Evolutionary conservation across 768 basidiomycete species (phyloP), one percentile per base, ranked within the genome.

Genomic region (Auriscalpium orientale): DNA sequence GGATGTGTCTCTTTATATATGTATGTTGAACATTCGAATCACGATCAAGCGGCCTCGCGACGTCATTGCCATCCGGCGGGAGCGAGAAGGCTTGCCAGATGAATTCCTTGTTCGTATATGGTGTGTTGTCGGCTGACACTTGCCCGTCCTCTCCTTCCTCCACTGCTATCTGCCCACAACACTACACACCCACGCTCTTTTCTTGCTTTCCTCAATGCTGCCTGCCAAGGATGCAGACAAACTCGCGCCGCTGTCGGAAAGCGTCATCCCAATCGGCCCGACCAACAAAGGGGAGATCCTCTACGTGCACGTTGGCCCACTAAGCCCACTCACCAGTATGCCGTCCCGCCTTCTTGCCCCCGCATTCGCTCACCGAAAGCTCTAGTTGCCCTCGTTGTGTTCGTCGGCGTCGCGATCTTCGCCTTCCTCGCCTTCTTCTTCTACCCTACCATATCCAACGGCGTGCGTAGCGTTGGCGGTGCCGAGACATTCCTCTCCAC

Each of bases 1-100:
- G 52, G 44, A 43, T 58, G 58, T 60, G 50, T 54, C 40, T 58
- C 48, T 49, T 49, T 60, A 54, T 60, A 55, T 58, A 55, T 46
- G 57, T 57, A 46, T 54, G 49, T 55, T 51, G 50, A 54, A 54
- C 49, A 49, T 49, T 44, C 43, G 44, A 38, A n/a, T 28, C 53
- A 33, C 38, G 37, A 54, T 55, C 37, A 49, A 50, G 44, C 38
- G 38, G 18, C 47, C 45, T 15, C 16, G 34, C 56, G 13, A 49
- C 40, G 35, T 45, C 53, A 51, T 58, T n/a, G n/a, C 46, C 51
- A 52, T 54, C 51, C 52, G 52, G 46, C 46, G 40, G 53, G 40
- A 13, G 3, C 13, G 47, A n/a, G n/a, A 13, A 40, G 43, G 40
- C 51, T 34, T 28, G 28, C 34, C 46, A 20, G 54, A 58, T 59